Percentiles rank a stretch among this genome's conserved stretches.
Evolutionary conservation across 768 basidiomycete genomes (phyloP).

Genomic region (Butyriboletus loyo): DNA sequence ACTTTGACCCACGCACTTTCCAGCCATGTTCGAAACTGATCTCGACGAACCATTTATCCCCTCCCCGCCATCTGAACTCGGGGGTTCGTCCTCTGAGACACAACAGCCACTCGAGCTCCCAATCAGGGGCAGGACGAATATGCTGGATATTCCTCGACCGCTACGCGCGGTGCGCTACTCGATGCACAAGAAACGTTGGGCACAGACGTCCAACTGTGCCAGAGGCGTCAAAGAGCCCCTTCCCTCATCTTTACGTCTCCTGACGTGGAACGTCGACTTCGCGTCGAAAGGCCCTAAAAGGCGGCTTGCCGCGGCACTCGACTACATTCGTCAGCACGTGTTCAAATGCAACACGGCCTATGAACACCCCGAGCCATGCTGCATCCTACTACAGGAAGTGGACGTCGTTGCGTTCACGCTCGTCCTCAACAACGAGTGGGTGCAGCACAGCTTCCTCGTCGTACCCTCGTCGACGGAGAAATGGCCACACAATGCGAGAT

Average conservation of each 20-base stretch:
- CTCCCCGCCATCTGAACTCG: constrained; percentile 27
- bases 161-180: constrained; percentile 33
- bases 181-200: constrained; percentile 31
- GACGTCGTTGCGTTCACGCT: constrained; percentile 39
- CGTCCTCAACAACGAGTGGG: constrained; percentile 59
- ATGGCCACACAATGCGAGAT: constrained; percentile 50
- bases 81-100: constrained; percentile 26
- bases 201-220: constrained; percentile 35
- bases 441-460: constrained; percentile 56
- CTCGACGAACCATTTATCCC: constrained; percentile 31
- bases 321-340: constrained; percentile 52
- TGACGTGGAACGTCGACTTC: constrained; percentile 76
- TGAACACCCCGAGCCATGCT: constrained; percentile 53
- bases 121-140: constrained; percentile 13
- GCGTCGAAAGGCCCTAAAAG: constrained; percentile 32
- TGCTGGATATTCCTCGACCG: constrained; percentile 27
- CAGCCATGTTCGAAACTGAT: constrained; percentile 27
- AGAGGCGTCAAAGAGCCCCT: constrained; percentile 33
- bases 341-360: constrained; percentile 42
- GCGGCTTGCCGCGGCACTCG: constrained; percentile 49
- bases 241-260: constrained; percentile 48
- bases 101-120: constrained; percentile 20
- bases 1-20: constrained; percentile 6
- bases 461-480: constrained; percentile 51
- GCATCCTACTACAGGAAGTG: constrained; percentile 72